Base-by-base conservation (phyloP, 441 rosid species). In the Erodium chrysanthum region DNA sequence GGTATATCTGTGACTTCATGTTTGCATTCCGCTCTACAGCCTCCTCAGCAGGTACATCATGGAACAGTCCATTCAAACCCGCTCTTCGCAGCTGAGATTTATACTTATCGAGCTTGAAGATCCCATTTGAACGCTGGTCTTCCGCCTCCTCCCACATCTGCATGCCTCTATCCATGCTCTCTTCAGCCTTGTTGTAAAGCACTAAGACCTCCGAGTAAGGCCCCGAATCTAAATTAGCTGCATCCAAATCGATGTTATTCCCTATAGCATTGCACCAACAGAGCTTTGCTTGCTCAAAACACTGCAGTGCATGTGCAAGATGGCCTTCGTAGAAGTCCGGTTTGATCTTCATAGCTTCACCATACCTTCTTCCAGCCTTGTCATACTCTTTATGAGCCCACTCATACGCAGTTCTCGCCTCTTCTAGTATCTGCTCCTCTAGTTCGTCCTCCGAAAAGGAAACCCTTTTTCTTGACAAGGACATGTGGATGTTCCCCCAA, bases 401-500 rank as follows among this genome's bases (percentile, higher is more conserved):
- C 65, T 84, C 84, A 71, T 83, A 85, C 11, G 89, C 88, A 78
- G 66, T 73, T 72, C 84, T 85, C 42, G 84, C 76, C 64, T 77
- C 84, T 61, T 75, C 83, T 29, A 91, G 73, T 3, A 89, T 35
- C 52, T 86, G 74, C 73, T 89, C 96, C 71, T 67, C 82, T 9
- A 88, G 81, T 64, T 77, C 84, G 73, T 91, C 96, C 69, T 91
- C 96, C 0, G 91, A 74, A 9, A 84, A 70, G 79, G 70, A 82
- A 9, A 87, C 81, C 67, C 82, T 81, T 68, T 89, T 94, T 73
- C 97, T 88, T 58, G 98, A 92, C 75, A 75, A 84, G n/a, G 97
- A 94, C 88, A 94, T 79, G 85, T 94, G 96, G 73, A 94, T 87
- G 76, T 91, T 94, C 20, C 97, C 98, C 97, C 96, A 94, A 50